phyloP scores from a whole-genome alignment of 305 asterid species.

The Solanum hybrid region DNA sequence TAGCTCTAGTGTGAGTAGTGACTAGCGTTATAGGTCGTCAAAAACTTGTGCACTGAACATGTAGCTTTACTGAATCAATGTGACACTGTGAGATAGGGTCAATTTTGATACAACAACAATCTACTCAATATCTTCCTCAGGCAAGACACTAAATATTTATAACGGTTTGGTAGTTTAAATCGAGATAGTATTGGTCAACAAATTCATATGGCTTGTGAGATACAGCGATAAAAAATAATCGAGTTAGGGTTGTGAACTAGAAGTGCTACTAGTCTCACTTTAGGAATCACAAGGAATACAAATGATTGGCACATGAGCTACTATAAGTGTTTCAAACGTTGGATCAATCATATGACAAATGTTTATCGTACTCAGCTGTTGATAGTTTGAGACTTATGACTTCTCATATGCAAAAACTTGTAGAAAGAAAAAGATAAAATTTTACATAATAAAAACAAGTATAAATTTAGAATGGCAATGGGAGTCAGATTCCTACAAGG shows the following conservation, averaged over 20 bases:
- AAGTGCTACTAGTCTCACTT: background rate
- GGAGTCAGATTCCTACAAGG: background rate
- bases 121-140: background rate
- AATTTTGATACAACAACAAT: background rate
- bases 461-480: background rate
- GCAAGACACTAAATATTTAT: background rate
- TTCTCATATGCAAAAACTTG: background rate
- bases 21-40: background rate
- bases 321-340: background rate
- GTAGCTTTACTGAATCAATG: background rate
- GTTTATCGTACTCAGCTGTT: background rate
- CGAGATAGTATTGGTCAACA: background rate
- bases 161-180: background rate
- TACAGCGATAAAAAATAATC: background rate
- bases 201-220: background rate
- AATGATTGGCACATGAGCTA: background rate
- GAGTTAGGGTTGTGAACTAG: background rate
- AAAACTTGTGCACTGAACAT: background rate
- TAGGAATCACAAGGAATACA: background rate
- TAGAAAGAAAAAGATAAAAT: background rate
- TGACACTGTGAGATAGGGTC: background rate
- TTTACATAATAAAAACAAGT: background rate
- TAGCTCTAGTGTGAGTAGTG: background rate
- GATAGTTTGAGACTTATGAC: background rate
- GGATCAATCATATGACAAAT: background rate